Evolutionary conservation across 306 rosid species (phyloP), one percentile per base, ranked within the genome.

Genomic region (Fragaria iinumae): DNA sequence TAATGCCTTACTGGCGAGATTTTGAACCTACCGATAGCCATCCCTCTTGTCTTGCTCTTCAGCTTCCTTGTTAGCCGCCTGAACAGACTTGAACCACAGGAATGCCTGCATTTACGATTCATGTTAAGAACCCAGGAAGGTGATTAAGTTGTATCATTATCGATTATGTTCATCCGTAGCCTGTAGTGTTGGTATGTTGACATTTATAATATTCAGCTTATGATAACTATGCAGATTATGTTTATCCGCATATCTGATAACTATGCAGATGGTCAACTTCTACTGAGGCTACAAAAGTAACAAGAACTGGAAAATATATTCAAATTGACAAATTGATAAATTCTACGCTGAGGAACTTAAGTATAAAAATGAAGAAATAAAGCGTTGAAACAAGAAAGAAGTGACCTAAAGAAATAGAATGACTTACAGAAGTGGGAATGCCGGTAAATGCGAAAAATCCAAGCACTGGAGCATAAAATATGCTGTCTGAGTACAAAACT

Each of bases 21-120:
- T 62, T 25, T 45, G 48, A 80, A 39, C 49, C 79, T 87, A 91
- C n/a, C 14, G 63, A 82, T 83, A 96, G 56, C 99, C 99, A 83
- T 96, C 99, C 84, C 80, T 92, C 87, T 76, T 90, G 82, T 96
- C 99, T 74, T 96, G 99, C 49, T 96, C 99, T 67, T 96, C 99
- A 0, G 99, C 99, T 80, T 96, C 98, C 85, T 88, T 92, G 80
- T 96, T 96, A 69, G 99, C 99, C 55, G 83, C 87, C 83, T 90
- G 86, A 78, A 95, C 97, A 0, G 99, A 90, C 84, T 87, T 92
- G 84, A 84, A 89, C 99, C 99, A 96, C 36, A 96, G 80, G 53
- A 87, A 91, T n/a, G 86, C 96, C 99, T 96, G 86, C 76, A 71
- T 65, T 69, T 4, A 84, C 36, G 59, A 76, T 69, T 70, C 32